Evolutionary conservation across 768 basidiomycete genomes (phyloP), one percentile per base, ranked within the genome.

Genomic region (Paxillus rubicundulus): DNA sequence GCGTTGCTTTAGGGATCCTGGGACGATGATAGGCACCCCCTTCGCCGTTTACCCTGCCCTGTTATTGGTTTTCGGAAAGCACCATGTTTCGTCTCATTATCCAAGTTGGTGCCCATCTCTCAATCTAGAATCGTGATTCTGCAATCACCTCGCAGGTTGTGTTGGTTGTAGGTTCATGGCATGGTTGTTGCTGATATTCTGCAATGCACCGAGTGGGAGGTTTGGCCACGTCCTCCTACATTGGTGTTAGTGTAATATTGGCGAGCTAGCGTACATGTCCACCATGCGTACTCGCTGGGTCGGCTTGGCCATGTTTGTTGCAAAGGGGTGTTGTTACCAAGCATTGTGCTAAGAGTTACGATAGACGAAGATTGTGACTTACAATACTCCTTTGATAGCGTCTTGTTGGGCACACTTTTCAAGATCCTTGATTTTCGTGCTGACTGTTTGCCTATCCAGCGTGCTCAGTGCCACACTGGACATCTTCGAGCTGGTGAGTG

Each of bases 171-270:
- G 60, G 33, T 34, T 32, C 61, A 32, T 30, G 9, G 33, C 33
- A 12, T 4, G 1, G 18, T 38, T 12, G n/a, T 43, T 34, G 24
- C 37, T 20, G 49, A 55, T 21, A 43, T 49, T 34, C 27, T 58
- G 20, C 46, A 2, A 39, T 61, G 54, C 17, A 44, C 49, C 28
- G 24, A 53, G 32, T 62, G 60, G 57, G 49, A 53, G 18, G 37
- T 47, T 34, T 52, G 42, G 42, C 20, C 40, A 20, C 17, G 30
- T 36, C 12, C 24, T 13, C n/a, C n/a, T n/a, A n/a, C n/a, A n/a
- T n/a, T 14, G 52, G 37, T 18, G 13, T 52, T 21, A 42, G 40
- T 20, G 32, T 45, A 5, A 5, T 14, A 36, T 18, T 14, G 46
- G 52, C 47, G 39, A 45, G 17, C 37, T 12, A 5, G 41, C 17